Conservation (phyloP, 139 green algal species). For the Ulvella scutata region DNA sequence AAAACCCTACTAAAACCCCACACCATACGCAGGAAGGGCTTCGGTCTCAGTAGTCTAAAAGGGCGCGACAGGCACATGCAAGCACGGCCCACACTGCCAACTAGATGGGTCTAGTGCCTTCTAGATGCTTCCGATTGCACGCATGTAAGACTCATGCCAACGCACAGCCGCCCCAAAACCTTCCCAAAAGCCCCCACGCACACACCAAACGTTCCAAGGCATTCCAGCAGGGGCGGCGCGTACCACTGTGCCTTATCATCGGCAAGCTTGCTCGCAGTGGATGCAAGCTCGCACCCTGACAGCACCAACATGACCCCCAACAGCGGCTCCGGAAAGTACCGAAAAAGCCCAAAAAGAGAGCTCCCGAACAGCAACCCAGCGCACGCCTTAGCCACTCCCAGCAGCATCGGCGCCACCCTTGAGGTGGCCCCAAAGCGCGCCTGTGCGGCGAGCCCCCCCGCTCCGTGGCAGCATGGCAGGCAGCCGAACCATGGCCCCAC, state of each 20-base stretch:
- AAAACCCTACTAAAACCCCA: background rate
- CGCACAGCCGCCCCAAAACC: too few relatives aligned
- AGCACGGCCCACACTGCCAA: too few relatives aligned
- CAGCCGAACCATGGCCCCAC: slow-evolving; percentile 52
- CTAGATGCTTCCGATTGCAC: too few relatives aligned
- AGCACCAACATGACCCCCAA: slow-evolving; percentile 45
- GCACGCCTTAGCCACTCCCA: slow-evolving; percentile 48
- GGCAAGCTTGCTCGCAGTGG: slow-evolving; percentile 9
- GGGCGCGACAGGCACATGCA: too few relatives aligned
- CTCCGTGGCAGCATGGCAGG: slow-evolving; percentile 63
- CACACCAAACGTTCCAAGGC: background rate
- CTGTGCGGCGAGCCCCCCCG: slow-evolving; percentile 56
- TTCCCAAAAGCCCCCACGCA: too few relatives aligned
- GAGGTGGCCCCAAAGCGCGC: slow-evolving; percentile 48
- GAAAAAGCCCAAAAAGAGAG: slow-evolving; percentile 35
- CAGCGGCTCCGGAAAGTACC: slow-evolving; percentile 38
- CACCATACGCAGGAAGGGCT: too few relatives aligned
- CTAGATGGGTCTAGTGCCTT: too few relatives aligned
- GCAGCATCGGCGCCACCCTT: slow-evolving; percentile 43
- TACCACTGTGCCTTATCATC: background rate
- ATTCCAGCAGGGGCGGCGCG: background rate
- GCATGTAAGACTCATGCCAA: too few relatives aligned
- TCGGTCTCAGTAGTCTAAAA: background rate
- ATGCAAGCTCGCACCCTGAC: slow-evolving; percentile 44
- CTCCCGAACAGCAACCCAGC: slow-evolving; percentile 50